These are phyloP conservation scores for Candida tropicalis DNA, from an alignment of 1,139 yeast genomes.

Conservation along the genomic window DNA sequence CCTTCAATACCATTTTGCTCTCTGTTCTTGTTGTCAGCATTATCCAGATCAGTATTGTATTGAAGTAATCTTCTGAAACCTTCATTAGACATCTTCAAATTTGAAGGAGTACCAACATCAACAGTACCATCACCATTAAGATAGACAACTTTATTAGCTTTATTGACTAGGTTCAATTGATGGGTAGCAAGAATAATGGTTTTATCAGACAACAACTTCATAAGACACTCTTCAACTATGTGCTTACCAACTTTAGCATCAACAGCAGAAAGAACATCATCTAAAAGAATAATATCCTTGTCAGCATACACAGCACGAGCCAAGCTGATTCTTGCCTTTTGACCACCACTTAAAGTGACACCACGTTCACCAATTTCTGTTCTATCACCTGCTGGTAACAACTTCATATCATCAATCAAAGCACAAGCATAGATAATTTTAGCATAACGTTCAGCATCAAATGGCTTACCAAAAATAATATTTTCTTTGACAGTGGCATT, in stretches of 20 bases:
- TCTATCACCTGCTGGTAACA: conserved; percentile 37
- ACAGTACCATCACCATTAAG: conserved; percentile 38
- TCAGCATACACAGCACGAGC: conserved; percentile 46
- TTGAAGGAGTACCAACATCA: conserved; percentile 34
- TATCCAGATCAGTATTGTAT: conserved; percentile 23
- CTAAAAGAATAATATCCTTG: conserved; percentile 36
- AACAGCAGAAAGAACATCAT: conserved; percentile 47
- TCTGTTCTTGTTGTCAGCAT: conserved; percentile 2
- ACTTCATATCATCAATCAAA: conserved; percentile 38
- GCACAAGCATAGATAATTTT: conserved; percentile 41
- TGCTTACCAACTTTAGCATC: conserved; percentile 45
- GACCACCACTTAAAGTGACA: conserved; percentile 46
- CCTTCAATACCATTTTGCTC: no score
- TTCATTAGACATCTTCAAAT: conserved; percentile 27
- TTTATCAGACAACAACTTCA: conserved; percentile 30
- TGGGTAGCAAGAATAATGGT: conserved; percentile 43
- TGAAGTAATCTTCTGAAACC: conserved; percentile 32
- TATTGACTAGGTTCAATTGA: conserved; percentile 35
- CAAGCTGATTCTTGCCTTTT: conserved; percentile 44
- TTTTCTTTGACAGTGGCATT: conserved; percentile 47
- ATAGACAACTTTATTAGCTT: conserved; percentile 36
- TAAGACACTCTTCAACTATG: conserved; percentile 36
- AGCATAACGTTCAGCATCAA: conserved; percentile 30
- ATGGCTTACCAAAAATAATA: conserved; percentile 40
- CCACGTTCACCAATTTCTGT: conserved; percentile 50